Evolutionary conservation across 768 basidiomycete species (phyloP), one percentile per base, ranked within the genome.

Genomic region (Krasilnikovozyma curviuscula): DNA sequence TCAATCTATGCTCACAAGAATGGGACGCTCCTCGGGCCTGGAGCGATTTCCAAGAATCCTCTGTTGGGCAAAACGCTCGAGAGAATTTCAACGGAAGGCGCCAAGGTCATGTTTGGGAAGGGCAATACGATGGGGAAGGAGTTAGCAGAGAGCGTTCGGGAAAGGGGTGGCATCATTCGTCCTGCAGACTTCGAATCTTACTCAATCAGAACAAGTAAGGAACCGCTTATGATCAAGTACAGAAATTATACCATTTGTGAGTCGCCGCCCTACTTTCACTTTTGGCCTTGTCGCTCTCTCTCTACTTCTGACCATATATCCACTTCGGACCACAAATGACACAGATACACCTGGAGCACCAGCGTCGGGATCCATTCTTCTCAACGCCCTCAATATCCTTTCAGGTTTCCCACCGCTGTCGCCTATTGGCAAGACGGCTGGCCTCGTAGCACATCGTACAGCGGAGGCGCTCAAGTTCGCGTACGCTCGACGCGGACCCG

Each of bases 331-430:
- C n/a, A n/a, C n/a, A n/a, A n/a, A n/a, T n/a, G n/a, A n/a, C n/a
- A n/a, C n/a, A n/a, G n/a, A n/a, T 63, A 88, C 85, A 0, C 71
- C 80, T 0, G 74, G 77, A 57, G 79, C 84, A 12, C 93, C 93
- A 5, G 78, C 81, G 7, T 66, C 50, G 37, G 89, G 91, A 5
- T 79, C 83, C 7, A 83, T 82, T n/a, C 67, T 97, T 34, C 66
- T 93, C 33, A 81, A 85, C 60, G 81, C 93, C 72, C 67, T 97
- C n/a, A 93, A 95, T 60, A 62, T 88, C 18, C 66, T 91, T n/a
- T n/a, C n/a, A n/a, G n/a, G n/a, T n/a, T n/a, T n/a, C n/a, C n/a
- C n/a, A n/a, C n/a, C n/a, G n/a, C n/a, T n/a, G n/a, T n/a, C n/a
- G n/a, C n/a, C n/a, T n/a, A n/a, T n/a, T n/a, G n/a, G n/a, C n/a